Conservation (phyloP, 148 eudicot species). For the Arctostaphylos glauca region DNA sequence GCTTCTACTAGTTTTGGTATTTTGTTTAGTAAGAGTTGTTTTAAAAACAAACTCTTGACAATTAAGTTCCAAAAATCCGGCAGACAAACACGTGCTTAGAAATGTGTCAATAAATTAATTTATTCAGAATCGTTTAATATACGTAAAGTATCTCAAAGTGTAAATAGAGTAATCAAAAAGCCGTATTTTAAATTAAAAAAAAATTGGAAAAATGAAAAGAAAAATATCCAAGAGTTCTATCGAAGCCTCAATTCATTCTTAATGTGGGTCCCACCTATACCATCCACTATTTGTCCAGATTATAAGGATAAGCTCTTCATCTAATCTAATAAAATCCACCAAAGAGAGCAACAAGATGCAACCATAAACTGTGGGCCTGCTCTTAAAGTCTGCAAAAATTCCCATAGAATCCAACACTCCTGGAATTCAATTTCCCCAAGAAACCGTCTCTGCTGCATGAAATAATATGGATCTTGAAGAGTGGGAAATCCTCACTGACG, state of each 20-base stretch:
- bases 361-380: not conserved
- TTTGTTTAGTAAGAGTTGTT: not conserved
- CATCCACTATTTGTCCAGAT: conserved; percentile 6
- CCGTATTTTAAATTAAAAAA: not conserved
- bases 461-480: conserved; percentile 71
- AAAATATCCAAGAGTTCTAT: not conserved
- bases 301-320: not conserved
- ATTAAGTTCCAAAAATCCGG: not conserved
- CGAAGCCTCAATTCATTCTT: not conserved
- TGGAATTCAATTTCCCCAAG: conserved; percentile 3
- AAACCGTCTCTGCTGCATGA: not conserved
- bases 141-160: not conserved
- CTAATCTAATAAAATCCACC: not conserved
- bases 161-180: not conserved
- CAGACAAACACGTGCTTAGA: not conserved
- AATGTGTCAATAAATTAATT: not conserved
- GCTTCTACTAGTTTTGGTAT: not conserved
- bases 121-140: no score
- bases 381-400: not conserved
- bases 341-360: not conserved
- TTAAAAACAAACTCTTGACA: not conserved
- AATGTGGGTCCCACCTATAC: conserved; percentile 17
- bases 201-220: not conserved
- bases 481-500: conserved; percentile 74
- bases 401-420: conserved; percentile 7